Conservation (phyloP, 768 basidiomycete genomes). For the Suillus decipiens region DNA sequence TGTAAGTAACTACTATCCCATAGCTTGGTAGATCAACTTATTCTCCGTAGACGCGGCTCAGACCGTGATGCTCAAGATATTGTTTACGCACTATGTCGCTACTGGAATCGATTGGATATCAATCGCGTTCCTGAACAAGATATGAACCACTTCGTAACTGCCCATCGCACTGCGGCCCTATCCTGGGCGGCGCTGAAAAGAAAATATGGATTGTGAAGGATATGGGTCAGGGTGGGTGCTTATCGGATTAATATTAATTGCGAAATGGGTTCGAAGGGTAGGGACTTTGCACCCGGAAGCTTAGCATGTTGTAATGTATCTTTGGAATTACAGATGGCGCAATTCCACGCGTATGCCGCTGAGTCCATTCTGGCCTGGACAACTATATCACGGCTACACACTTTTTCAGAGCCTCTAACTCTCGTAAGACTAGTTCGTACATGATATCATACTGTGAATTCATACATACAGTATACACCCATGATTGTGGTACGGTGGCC, state of each 20-base stretch:
- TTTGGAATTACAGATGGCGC: not conserved
- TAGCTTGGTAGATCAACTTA: slow-evolving; percentile 16
- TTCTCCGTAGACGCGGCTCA: slow-evolving; percentile 54
- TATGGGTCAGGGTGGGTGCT: slow-evolving; percentile 18
- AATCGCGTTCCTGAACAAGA: slow-evolving; percentile 86
- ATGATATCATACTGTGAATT: not conserved
- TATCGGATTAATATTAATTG: slow-evolving; percentile 33
- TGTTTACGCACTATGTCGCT: slow-evolving; percentile 64
- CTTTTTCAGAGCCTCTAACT: not conserved
- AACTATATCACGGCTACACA: slow-evolving; percentile 1
- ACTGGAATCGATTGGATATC: slow-evolving; percentile 83
- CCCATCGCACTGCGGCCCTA: slow-evolving; percentile 59
- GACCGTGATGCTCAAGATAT: slow-evolving; percentile 82
- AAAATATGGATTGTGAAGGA: slow-evolving; percentile 61
- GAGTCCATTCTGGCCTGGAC: not conserved
- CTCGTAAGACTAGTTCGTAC: not conserved
- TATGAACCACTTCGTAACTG: slow-evolving; percentile 74
- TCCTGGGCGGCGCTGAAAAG: slow-evolving; percentile 76
- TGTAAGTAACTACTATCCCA: slow-evolving; percentile 47
- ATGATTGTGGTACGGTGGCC: not conserved
- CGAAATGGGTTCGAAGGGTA: slow-evolving; percentile 19
- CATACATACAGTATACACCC: not conserved
- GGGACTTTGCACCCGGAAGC: slow-evolving; percentile 7
- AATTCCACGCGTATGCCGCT: slow-evolving; percentile 10
- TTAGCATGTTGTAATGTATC: slow-evolving; percentile 5